These are phyloP conservation scores for Zangia roseola DNA, from an alignment of 768 basidiomycete species.

Conservation along the genomic window DNA sequence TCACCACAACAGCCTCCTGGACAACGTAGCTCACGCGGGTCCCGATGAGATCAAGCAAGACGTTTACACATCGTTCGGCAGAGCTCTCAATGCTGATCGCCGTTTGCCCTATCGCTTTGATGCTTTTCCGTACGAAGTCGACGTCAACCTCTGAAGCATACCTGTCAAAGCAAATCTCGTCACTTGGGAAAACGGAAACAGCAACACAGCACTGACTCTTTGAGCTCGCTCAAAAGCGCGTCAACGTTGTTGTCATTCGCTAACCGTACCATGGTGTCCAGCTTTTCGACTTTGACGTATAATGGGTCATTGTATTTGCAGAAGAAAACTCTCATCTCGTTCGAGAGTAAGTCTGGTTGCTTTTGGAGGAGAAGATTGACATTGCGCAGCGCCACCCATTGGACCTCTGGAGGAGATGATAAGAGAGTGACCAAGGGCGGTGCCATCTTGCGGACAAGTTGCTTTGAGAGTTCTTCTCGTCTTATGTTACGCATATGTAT, in stretches of 20 bases:
- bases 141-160: slow-evolving; percentile 98
- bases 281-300: slow-evolving; percentile 98
- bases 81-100: slow-evolving; percentile 93
- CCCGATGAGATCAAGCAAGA: slow-evolving; percentile 87
- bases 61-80: slow-evolving; percentile 93
- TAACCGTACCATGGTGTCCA: slow-evolving; percentile 97
- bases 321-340: slow-evolving; percentile 99
- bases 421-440: slow-evolving; percentile 94
- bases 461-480: slow-evolving; percentile 80
- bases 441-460: slow-evolving; percentile 93
- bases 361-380: slow-evolving; percentile 97
- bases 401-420: slow-evolving; percentile 95
- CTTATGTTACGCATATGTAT: slow-evolving; percentile 87
- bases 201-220: slow-evolving; percentile 65
- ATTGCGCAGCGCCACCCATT: slow-evolving; percentile 97
- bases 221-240: slow-evolving; percentile 90
- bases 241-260: slow-evolving; percentile 92
- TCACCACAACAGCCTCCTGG: slow-evolving; percentile 96
- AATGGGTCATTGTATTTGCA: slow-evolving; percentile 99
- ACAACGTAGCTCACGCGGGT: slow-evolving; percentile 97
- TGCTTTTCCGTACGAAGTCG: slow-evolving; percentile 93
- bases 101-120: slow-evolving; percentile 94
- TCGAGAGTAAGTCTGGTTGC: slow-evolving; percentile 82
- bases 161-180: slow-evolving; percentile 39
- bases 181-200: not conserved